A percentile compares a stretch with the other conserved stretches of the same genome.
These are phyloP conservation scores for Xerocomellus dryophilus DNA, from an alignment of 768 basidiomycete genomes.

Conservation along the genomic window DNA sequence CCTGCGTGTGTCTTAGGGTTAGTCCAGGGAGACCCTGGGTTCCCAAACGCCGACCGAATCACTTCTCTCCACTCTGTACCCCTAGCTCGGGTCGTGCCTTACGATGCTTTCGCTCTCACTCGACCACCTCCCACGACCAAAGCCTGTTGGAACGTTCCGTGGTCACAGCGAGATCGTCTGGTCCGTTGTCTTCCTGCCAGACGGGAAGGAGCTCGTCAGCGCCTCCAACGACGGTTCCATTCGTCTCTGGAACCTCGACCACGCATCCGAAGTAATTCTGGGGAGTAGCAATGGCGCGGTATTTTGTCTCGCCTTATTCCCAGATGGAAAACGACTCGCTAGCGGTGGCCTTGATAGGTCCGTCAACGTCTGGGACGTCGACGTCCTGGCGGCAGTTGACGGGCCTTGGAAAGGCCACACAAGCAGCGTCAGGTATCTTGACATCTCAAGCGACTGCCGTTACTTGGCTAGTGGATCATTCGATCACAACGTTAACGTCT, in stretches of 20 bases:
- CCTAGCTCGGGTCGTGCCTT: constrained; percentile 23
- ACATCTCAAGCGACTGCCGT: constrained; percentile 28
- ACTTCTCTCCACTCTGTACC: constrained; percentile 20
- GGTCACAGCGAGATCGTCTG: constrained; percentile 30
- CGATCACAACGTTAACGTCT: constrained; percentile 31
- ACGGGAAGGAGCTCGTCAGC: constrained; percentile 24
- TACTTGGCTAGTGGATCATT: constrained; percentile 31
- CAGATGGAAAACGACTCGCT: constrained; percentile 26
- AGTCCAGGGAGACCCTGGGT: constrained; percentile 26
- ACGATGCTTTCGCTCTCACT: constrained; percentile 33
- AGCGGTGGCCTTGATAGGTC: constrained; percentile 33
- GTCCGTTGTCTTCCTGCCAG: constrained; percentile 29
- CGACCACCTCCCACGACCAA: constrained; percentile 26
- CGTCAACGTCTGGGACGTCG: constrained; percentile 31
- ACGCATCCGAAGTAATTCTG: constrained; percentile 24
- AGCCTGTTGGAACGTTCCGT: constrained; percentile 20
- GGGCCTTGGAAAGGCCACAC: constrained; percentile 25
- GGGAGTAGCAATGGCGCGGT: constrained; percentile 21
- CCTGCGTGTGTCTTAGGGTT: constrained; percentile 32
- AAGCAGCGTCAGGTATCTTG: constrained; percentile 29
- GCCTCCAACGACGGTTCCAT: constrained; percentile 32
- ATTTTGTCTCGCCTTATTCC: constrained; percentile 27
- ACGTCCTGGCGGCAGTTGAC: constrained; percentile 13
- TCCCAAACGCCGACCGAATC: constrained; percentile 23
- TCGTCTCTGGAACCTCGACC: constrained; percentile 30